Evolutionary conservation across 179 eudicot genomes (phyloP), one percentile per base, ranked within the genome.

Genomic region (Beta macrorhiza): DNA sequence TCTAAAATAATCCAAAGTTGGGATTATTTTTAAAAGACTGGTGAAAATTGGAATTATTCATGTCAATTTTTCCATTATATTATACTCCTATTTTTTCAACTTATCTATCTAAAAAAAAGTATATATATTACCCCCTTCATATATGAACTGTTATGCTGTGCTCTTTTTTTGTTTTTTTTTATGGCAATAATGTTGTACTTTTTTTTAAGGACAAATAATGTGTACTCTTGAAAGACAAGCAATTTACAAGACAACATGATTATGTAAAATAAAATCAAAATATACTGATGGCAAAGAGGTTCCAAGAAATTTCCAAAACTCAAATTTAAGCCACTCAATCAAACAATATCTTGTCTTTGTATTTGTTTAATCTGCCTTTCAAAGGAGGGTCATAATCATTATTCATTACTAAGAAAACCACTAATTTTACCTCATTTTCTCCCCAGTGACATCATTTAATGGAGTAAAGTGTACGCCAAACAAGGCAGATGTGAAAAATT

Each of bases 381-480:
- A 75, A 57, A 75, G 78, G 65, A 56, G 78, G 16, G 78, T 57
- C 67, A 75, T 75, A 75, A 74, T 74, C 77, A 74, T 74, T 55
- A 56, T 56, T 75, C 78, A 56, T 75, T 42, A 57, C 29, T 75
- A 56, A 57, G 25, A 0, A 57, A 75, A 75, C 20, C 65, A 58
- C 78, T 74, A 74, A 74, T 74, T 74, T 32, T 9, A 70, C 57
- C 74, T 14, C 58, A 83, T 55, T 74, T 82, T 70, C 25, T 70
- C 68, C 58, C 0, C 14, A 16, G 17, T 73, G 71, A 79, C 79
- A 83, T 83, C 82, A 83, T 55, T 65, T 73, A 17, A 4, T 83
- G 75, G 25, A 80, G 86, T 84, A 72, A 84, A 84, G 73, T 80
- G 47, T 81, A 83, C 74, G 81, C 72, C 76, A 84, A 84, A 42